Evolutionary conservation across 2,329 filamentous ascomycete genomes (phyloP).

Genomic region (Fusarium pseudonygamai): DNA sequence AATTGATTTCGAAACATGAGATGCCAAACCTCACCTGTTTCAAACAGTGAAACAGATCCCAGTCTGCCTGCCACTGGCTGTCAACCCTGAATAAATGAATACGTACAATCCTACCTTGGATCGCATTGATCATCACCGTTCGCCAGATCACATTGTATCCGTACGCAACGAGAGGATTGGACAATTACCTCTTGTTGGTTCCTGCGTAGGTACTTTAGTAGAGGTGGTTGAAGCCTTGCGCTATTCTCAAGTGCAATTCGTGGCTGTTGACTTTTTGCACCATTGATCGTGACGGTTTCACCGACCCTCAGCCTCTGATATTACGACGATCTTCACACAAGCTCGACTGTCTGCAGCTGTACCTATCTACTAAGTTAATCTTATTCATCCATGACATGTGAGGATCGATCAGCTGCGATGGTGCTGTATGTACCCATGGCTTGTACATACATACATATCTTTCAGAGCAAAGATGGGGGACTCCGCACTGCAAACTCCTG

Average conservation of each 20-base stretch:
- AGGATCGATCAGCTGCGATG: background rate
- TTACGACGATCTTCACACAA: background rate
- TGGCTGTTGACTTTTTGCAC: constrained; percentile 12
- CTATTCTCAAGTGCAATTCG: constrained; percentile 3
- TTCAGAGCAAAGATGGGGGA: background rate
- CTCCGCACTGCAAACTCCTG: constrained; percentile 28
- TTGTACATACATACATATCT: background rate
- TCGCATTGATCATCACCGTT: background rate
- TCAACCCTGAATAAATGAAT: constrained; percentile 1
- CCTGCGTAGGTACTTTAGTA: background rate
- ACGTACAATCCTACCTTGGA: background rate
- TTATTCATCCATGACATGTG: background rate
- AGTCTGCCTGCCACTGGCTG: background rate
- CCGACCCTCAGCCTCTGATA: background rate
- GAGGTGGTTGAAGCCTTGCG: constrained; percentile 11
- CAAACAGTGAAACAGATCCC: constrained; percentile 25
- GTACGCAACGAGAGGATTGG: background rate
- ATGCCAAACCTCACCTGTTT: constrained; percentile 11
- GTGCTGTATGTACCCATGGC: background rate
- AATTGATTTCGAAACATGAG: constrained; percentile 3
- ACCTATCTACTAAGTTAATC: background rate
- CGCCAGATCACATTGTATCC: background rate
- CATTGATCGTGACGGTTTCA: background rate
- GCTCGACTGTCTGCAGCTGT: background rate
- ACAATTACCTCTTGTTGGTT: constrained; percentile 6